Evolutionary conservation across 2,329 filamentous ascomycete genomes (phyloP), one percentile per base, ranked within the genome.

Genomic region (Hymenotorrendiella dingleyae): DNA sequence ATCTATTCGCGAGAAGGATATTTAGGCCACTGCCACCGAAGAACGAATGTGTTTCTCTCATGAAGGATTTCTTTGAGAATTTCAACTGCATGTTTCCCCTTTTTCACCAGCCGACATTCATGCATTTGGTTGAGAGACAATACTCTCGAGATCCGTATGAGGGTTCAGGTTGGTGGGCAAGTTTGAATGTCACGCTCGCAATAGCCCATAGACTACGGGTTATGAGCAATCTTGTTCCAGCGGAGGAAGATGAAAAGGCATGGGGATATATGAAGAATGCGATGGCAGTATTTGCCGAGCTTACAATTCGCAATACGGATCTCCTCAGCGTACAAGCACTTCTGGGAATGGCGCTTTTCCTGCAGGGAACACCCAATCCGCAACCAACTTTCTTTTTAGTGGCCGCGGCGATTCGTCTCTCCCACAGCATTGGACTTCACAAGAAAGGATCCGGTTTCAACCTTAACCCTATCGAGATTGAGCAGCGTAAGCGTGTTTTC

Each of bases 1-100:
- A 97, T 62, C 78, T 98, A 16, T 97, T 97, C 67, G 80, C 82
- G 40, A 81, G 90, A 27, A 82, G 83, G 12, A 76, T 95, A 21
- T 96, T 91, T 71, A 84, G 84, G 47, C 83, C 81, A 12, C 66
- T 97, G 23, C 93, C 93, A 3, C 73, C 86, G 1, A 94, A 94
- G 64, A 73, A 81, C n/a, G 90, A 96, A 66, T 87, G 89, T 1
- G 64, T 94, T 48, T 94, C 88, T 1, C 69, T 97, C 27, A 78
- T 96, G 47, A 88, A 85, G 64, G 93, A 98, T 64, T 98, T 84
- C 60, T 98, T 98, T 54, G 87, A 94, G 59, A 96, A 96, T 66
- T 97, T 98, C 74, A 98, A 98, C 69, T 93, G 88, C 78, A 91
- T 97, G 78, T 95, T 97, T 60, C 93, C 93, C 5, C 72, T 98